phyloP scores from a whole-genome alignment of 805 yeast species.

The Metschnikowia picachoensis region DNA sequence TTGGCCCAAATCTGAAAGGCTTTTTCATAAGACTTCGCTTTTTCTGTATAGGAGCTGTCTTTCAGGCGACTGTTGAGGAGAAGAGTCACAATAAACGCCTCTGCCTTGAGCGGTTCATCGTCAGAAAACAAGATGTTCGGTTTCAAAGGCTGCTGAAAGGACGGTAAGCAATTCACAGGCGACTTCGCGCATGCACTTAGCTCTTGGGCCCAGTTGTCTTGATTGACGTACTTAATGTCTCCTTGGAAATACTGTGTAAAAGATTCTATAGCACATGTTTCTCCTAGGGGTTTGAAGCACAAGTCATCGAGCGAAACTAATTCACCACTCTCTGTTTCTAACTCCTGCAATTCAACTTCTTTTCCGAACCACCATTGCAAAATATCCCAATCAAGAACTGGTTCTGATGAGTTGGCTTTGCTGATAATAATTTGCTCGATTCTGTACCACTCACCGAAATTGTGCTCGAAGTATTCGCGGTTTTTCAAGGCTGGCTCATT shows the following conservation, averaged over 20 bases:
- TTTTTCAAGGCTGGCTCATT: conserved; percentile 64
- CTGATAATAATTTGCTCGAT: conserved; percentile 75
- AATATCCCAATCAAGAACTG: conserved; percentile 61
- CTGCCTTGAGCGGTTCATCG: conserved; percentile 51
- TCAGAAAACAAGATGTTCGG: conserved; percentile 59
- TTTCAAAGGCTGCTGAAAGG: conserved; percentile 86
- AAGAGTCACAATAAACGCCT: conserved; percentile 75
- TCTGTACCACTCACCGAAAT: conserved; percentile 90
- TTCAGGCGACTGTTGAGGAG: conserved; percentile 53
- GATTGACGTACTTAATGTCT: conserved; percentile 45
- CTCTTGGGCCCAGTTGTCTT: conserved; percentile 51
- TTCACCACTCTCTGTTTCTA: conserved; percentile 22
- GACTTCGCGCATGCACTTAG: conserved; percentile 62
- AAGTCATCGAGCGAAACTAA: conserved; percentile 50
- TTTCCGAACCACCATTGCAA: conserved; percentile 87
- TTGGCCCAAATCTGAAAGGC: conserved; percentile 54
- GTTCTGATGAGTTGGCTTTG: conserved; percentile 52
- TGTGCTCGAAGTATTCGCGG: conserved; percentile 65
- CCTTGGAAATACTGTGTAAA: conserved; percentile 86
- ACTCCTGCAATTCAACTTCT: conserved; percentile 47
- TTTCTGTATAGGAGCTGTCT: conserved; percentile 35
- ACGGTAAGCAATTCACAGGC: conserved; percentile 87
- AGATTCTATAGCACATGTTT: conserved; percentile 78
- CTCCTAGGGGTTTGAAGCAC: conserved; percentile 82
- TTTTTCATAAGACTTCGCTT: conserved; percentile 65